Conservation (phyloP, 768 basidiomycete species). For the Suillus subaureus region DNA sequence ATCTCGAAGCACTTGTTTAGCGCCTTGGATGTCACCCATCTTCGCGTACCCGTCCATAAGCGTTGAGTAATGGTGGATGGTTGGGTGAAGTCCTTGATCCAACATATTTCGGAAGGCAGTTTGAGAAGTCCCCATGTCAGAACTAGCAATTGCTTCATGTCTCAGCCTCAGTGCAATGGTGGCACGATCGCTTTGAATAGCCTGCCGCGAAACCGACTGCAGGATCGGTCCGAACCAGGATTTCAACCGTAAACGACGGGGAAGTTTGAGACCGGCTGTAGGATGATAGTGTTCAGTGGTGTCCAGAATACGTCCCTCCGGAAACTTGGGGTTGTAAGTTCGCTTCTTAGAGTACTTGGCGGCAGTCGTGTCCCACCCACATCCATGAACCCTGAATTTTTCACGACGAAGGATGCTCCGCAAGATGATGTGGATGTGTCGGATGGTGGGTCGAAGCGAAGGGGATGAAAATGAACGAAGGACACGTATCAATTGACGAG, state of each 20-base stretch:
- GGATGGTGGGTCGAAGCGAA: constrained; percentile 49
- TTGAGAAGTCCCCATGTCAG: constrained; percentile 53
- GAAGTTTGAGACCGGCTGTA: constrained; percentile 45
- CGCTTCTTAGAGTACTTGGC: constrained; percentile 40
- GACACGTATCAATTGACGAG: constrained; percentile 49
- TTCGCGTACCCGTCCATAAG: constrained; percentile 75
- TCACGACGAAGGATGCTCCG: constrained; percentile 54
- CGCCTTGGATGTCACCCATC: constrained; percentile 59
- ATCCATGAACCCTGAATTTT: constrained; percentile 44
- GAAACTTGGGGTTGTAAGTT: constrained; percentile 17
- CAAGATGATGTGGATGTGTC: constrained; percentile 60
- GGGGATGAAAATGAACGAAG: constrained; percentile 48
- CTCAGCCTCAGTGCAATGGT: constrained; percentile 65
- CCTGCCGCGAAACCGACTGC: constrained; percentile 47
- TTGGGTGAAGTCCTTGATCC: constrained; percentile 69
- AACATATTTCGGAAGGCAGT: constrained; percentile 61
- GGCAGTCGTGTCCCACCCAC: constrained; percentile 49
- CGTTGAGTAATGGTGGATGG: constrained; percentile 70
- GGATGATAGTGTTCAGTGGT: constrained; percentile 47
- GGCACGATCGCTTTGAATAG: constrained; percentile 55
- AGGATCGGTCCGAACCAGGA: constrained; percentile 43
- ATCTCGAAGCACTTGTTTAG: constrained; percentile 56
- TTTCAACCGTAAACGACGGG: constrained; percentile 32
- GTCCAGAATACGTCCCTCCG: constrained; percentile 17
- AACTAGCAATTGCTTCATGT: constrained; percentile 56